Conservation (phyloP, 306 rosid species). For the Inga leiocalycina region DNA sequence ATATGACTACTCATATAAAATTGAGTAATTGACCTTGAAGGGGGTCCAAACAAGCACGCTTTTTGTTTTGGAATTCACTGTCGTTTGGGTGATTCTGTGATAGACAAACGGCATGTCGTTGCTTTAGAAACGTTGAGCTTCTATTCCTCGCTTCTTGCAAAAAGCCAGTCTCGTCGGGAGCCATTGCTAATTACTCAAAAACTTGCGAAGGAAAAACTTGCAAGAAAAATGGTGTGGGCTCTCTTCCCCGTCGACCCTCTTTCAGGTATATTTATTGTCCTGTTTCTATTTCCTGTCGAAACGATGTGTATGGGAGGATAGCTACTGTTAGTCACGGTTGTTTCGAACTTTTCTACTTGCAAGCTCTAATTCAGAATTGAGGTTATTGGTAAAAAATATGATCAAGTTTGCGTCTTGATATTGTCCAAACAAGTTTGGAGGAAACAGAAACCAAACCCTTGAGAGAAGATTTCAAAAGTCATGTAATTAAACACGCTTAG, state of each 20-base stretch:
- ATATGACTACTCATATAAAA: no score
- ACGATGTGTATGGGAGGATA: not conserved
- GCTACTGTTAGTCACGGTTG: not conserved
- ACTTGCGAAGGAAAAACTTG: not conserved
- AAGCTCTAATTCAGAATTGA: not conserved
- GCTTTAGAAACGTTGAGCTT: not conserved
- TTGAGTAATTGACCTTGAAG: no score
- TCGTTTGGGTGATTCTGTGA: no score
- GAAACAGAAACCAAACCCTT: not conserved
- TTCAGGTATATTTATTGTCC: conserved; percentile 45
- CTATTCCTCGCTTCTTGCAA: not conserved
- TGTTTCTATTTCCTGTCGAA: not conserved
- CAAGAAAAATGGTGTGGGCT: conserved; percentile 80
- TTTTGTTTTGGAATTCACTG: no score
- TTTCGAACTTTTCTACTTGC: not conserved
- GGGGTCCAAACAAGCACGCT: no score
- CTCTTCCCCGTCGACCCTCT: conserved; percentile 75
- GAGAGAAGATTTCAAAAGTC: not conserved
- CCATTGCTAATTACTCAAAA: not conserved
- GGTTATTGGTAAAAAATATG: not conserved
- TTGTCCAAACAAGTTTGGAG: not conserved
- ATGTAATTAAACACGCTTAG: not conserved
- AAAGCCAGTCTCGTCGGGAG: not conserved
- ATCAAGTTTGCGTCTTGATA: not conserved
- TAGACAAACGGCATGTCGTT: not conserved